These are phyloP conservation scores for Aegilops tauschii DNA, from an alignment of 176 grass and related monocot genomes.

Conservation along the genomic window DNA sequence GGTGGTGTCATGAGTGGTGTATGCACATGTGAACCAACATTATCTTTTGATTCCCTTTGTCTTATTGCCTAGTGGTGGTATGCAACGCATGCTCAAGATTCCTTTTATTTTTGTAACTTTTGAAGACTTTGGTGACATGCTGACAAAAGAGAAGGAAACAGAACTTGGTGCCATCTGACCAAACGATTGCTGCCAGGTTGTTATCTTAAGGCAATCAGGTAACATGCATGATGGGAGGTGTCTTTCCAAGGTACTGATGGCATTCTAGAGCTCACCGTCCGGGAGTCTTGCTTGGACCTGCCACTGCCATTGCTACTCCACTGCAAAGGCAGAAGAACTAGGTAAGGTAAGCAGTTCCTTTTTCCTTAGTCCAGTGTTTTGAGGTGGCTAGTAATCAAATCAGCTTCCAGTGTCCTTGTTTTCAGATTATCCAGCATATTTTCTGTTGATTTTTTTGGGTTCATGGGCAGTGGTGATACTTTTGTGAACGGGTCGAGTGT, in stretches of 20 bases:
- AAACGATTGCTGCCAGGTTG: background rate
- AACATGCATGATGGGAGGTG: background rate
- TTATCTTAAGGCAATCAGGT: background rate
- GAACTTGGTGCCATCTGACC: slow-evolving; percentile 16
- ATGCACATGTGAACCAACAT: background rate
- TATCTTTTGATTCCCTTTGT: slow-evolving; percentile 21
- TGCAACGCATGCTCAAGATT: background rate
- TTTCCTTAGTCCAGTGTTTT: background rate
- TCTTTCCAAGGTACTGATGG: background rate
- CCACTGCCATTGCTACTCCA: background rate
- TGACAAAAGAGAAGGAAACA: slow-evolving; percentile 2
- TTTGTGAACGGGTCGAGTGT: background rate
- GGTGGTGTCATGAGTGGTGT: background rate
- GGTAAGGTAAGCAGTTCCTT: background rate
- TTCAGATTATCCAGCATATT: background rate
- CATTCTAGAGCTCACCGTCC: background rate
- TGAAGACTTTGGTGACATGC: slow-evolving; percentile 1
- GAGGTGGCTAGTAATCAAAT: background rate
- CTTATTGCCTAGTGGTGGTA: background rate
- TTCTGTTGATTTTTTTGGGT: background rate
- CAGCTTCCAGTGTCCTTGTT: background rate
- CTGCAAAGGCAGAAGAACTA: slow-evolving; percentile 18
- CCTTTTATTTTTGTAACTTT: background rate
- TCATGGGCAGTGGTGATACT: background rate
- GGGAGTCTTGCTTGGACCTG: background rate